phyloP scores from a whole-genome alignment of 2,329 filamentous ascomycete genomes.

The Alternaria alternata region DNA sequence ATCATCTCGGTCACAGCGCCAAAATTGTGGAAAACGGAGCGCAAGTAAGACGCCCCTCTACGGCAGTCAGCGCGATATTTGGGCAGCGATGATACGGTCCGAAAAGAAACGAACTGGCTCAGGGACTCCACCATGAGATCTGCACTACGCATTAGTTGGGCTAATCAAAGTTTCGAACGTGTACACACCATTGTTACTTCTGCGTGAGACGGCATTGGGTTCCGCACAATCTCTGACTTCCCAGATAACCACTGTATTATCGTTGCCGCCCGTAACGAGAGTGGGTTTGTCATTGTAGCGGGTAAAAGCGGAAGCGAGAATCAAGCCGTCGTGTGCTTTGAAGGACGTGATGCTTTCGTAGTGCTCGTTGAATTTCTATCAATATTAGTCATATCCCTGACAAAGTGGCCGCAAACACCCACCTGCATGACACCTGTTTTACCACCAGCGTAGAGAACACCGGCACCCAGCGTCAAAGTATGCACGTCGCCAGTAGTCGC shows the following conservation, averaged over 20 bases:
- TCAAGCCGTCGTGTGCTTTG: conserved; percentile 85
- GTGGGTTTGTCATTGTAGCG: conserved; percentile 75
- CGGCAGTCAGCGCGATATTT: conserved; percentile 92
- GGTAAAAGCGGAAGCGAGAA: conserved; percentile 82
- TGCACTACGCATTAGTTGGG: conserved; percentile 40
- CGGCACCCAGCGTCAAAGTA: conserved; percentile 84
- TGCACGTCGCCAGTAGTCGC: conserved; percentile 83
- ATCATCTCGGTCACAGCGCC: conserved; percentile 85
- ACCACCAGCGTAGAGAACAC: conserved; percentile 86
- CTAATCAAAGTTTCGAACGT: conserved; percentile 9
- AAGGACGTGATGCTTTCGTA: conserved; percentile 82
- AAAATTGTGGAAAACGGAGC: conserved; percentile 88
- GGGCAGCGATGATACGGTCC: conserved; percentile 85
- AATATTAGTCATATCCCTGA: conserved; percentile 25
- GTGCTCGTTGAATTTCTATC: conserved; percentile 76
- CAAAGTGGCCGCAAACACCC: background rate
- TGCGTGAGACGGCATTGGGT: conserved; percentile 55
- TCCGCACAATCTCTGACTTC: conserved; percentile 69
- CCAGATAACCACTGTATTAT: conserved; percentile 90
- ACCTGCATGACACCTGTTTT: conserved; percentile 87
- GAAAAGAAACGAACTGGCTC: conserved; percentile 87
- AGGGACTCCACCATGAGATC: conserved; percentile 71
- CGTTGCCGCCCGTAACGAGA: conserved; percentile 94
- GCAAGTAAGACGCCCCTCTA: conserved; percentile 88
- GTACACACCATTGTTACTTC: conserved; percentile 64